Evolutionary conservation across 768 basidiomycete species (phyloP).

Genomic region (Pulveroboletus sp.): DNA sequence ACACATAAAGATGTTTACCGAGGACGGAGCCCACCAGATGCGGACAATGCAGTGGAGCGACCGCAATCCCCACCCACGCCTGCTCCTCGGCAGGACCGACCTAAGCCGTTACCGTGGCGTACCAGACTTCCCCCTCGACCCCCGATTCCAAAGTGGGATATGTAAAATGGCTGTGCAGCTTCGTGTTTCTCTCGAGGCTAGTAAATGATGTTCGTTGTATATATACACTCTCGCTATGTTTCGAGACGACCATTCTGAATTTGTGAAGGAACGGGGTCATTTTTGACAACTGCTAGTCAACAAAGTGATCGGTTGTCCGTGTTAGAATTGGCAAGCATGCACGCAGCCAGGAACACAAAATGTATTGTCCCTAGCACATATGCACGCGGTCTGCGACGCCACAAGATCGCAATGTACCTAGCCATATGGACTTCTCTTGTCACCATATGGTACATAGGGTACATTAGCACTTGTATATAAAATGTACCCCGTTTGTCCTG

Average conservation of each 20-base stretch:
- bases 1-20: not conserved
- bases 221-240: not conserved
- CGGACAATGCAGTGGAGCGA: not conserved
- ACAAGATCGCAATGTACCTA: no score
- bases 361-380: no score
- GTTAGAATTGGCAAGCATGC: no score
- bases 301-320: no score
- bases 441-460: no score
- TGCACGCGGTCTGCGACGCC: no score
- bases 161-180: not conserved
- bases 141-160: conserved; percentile 31
- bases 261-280: no score
- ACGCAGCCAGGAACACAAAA: no score
- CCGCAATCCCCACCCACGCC: not conserved
- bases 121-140: conserved; percentile 26
- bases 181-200: not conserved
- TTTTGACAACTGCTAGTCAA: no score
- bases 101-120: conserved; percentile 15
- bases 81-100: conserved; percentile 5
- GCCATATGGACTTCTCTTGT: no score
- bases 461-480: no score
- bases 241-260: not conserved
- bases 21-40: not conserved
- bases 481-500: no score
- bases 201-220: not conserved